Percentiles rank a stretch among this genome's conserved stretches.
These are phyloP conservation scores for Saturnispora silvae DNA, from an alignment of 805 yeast genomes.

Conservation along the genomic window DNA sequence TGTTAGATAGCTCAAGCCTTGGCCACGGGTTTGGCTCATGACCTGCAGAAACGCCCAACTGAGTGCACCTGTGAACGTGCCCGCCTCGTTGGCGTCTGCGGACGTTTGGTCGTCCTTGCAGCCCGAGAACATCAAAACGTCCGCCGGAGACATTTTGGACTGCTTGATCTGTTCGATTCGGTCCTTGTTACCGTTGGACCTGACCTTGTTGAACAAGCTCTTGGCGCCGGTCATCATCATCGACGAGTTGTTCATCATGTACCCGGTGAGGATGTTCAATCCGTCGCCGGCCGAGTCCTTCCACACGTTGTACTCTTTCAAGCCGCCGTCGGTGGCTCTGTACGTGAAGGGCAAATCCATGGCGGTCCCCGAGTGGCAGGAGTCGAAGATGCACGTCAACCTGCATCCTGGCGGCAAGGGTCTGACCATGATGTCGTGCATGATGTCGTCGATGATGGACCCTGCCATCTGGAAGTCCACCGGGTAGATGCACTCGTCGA, in stretches of 20 bases:
- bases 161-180: conserved; percentile 34
- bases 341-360: conserved; percentile 72
- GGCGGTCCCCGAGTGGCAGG: conserved; percentile 80
- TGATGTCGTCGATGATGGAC: conserved; percentile 59
- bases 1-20: conserved; percentile 46
- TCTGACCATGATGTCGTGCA: conserved; percentile 62
- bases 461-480: conserved; percentile 50
- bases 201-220: conserved; percentile 23
- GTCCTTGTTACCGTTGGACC: conserved; percentile 23
- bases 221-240: conserved; percentile 33
- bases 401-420: conserved; percentile 66
- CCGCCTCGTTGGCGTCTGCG: conserved; percentile 70
- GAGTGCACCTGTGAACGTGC: conserved; percentile 75
- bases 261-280: conserved; percentile 45
- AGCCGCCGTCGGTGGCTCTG: conserved; percentile 65
- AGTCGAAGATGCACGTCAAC: conserved; percentile 71
- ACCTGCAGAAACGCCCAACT: conserved; percentile 68
- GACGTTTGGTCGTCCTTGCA: conserved; percentile 78
- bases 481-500: conserved; percentile 29
- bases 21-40: conserved; percentile 42
- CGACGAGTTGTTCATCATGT: conserved; percentile 45
- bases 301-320: conserved; percentile 71
- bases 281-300: conserved; percentile 67
- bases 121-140: conserved; percentile 66
- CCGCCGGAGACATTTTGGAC: conserved; percentile 63